Evolutionary conservation across 1,139 yeast genomes (phyloP).

Genomic region (Hansenula lynferdii): DNA sequence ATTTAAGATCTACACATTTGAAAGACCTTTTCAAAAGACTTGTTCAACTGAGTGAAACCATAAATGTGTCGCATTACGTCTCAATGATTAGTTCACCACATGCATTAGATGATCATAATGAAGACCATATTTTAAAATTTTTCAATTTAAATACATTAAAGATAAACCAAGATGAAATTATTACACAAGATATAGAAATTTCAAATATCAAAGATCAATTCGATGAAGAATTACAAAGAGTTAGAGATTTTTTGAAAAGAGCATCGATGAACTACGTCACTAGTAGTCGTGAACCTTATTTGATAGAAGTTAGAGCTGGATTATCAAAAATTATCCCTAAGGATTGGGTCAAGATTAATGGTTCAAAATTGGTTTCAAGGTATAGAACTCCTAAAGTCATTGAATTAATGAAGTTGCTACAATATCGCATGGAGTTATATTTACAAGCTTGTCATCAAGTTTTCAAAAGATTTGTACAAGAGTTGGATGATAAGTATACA

Average conservation of each 20-base stretch:
- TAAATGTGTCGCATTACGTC: slow-evolving; percentile 30
- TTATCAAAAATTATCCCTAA: slow-evolving; percentile 50
- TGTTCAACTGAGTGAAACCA: slow-evolving; percentile 13
- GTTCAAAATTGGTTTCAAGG: slow-evolving; percentile 67
- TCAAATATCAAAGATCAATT: slow-evolving; percentile 37
- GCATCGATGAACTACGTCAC: slow-evolving; percentile 55
- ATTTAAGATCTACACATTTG: slow-evolving; percentile 25
- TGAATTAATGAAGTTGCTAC: slow-evolving; percentile 47
- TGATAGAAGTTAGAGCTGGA: slow-evolving; percentile 68
- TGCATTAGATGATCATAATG: slow-evolving; percentile 50
- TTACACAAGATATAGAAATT: slow-evolving; percentile 37
- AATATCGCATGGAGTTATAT: slow-evolving; percentile 60
- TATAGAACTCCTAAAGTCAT: slow-evolving; percentile 61
- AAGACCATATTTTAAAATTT: slow-evolving; percentile 45
- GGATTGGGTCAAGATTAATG: slow-evolving; percentile 72
- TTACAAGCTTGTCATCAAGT: slow-evolving; percentile 50
- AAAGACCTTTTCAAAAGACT: slow-evolving; percentile 27
- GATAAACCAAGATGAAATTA: slow-evolving; percentile 37
- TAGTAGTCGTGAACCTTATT: slow-evolving; percentile 58
- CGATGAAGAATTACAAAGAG: slow-evolving; percentile 42
- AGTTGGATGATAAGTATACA: slow-evolving; percentile 44
- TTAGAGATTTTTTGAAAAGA: slow-evolving; percentile 45
- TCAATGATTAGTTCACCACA: slow-evolving; percentile 50
- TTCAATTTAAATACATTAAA: slow-evolving; percentile 39
- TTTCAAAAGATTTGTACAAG: slow-evolving; percentile 44